phyloP scores from a whole-genome alignment of 257 asterid species.

The Prunella vulgaris region DNA sequence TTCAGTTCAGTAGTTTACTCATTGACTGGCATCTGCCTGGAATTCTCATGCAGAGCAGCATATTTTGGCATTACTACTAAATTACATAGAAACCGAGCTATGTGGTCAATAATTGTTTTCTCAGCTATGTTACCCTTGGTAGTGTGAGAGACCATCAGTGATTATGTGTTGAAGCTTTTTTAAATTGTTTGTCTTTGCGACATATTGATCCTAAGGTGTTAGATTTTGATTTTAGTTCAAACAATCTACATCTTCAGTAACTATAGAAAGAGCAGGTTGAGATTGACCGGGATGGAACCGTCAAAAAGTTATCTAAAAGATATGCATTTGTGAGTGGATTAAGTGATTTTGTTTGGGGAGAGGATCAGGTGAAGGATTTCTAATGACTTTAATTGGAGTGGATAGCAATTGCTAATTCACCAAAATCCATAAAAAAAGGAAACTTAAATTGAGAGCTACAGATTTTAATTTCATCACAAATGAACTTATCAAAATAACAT shows the following conservation, averaged over 20 bases:
- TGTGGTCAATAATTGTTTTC: not conserved
- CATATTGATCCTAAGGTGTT: not conserved
- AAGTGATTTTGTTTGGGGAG: not conserved
- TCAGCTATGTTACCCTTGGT: not conserved
- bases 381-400: not conserved
- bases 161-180: not conserved
- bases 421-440: not conserved
- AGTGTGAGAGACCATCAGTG: conserved; percentile 4
- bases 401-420: not conserved
- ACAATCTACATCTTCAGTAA: not conserved
- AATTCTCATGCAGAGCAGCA: not conserved
- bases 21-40: not conserved
- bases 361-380: not conserved
- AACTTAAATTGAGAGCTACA: not conserved
- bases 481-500: not conserved
- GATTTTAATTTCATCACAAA: not conserved
- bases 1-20: not conserved
- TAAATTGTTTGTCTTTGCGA: not conserved
- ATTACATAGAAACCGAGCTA: not conserved
- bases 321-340: not conserved
- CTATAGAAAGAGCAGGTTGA: not conserved
- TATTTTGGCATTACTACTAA: not conserved
- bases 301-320: not conserved
- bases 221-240: not conserved
- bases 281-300: not conserved